Percentiles rank a stretch among this genome's conserved stretches.
phyloP scores from a whole-genome alignment of 177 flowering plant genomes.

The Vitis hybrid region DNA sequence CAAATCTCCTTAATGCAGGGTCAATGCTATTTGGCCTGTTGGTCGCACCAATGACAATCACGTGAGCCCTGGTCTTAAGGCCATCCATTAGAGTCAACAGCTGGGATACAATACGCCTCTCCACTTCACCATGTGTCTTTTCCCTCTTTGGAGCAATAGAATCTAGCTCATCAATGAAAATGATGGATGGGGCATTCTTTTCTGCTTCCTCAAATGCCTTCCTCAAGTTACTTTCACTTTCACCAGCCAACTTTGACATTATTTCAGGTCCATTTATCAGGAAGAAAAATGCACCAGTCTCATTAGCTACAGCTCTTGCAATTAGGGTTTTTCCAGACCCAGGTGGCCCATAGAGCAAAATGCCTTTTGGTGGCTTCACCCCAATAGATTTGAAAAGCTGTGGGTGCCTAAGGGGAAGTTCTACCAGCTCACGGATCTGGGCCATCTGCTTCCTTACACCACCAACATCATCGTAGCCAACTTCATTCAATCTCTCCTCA shows the following conservation, averaged over 20 bases:
- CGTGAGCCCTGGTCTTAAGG: slow-evolving; percentile 49
- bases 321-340: slow-evolving; percentile 57
- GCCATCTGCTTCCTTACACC: slow-evolving; percentile 78
- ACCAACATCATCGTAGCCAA: slow-evolving; percentile 77
- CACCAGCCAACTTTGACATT: slow-evolving; percentile 61
- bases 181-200: slow-evolving; percentile 55
- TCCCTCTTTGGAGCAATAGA: slow-evolving; percentile 64
- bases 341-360: slow-evolving; percentile 57
- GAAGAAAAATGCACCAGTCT: slow-evolving; percentile 61
- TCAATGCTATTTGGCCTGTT: slow-evolving; percentile 56
- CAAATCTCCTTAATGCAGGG: slow-evolving; percentile 55
- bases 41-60: slow-evolving; percentile 56
- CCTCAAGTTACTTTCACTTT: slow-evolving; percentile 54
- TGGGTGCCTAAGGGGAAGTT: slow-evolving; percentile 72
- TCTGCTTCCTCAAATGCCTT: slow-evolving; percentile 66
- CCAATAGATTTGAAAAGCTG: slow-evolving; percentile 63
- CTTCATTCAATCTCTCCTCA: slow-evolving; percentile 59
- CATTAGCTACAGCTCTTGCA: slow-evolving; percentile 61
- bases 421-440: slow-evolving; percentile 72
- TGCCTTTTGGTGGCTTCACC: slow-evolving; percentile 61
- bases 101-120: slow-evolving; percentile 54
- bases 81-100: slow-evolving; percentile 59
- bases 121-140: slow-evolving; percentile 62
- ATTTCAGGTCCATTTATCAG: slow-evolving; percentile 61
- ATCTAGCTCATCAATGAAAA: slow-evolving; percentile 52